Percentiles rank a stretch among this genome's conserved stretches.
These are phyloP conservation scores for Syzygium jambos DNA, from an alignment of 345 rosid genomes.

Conservation along the genomic window DNA sequence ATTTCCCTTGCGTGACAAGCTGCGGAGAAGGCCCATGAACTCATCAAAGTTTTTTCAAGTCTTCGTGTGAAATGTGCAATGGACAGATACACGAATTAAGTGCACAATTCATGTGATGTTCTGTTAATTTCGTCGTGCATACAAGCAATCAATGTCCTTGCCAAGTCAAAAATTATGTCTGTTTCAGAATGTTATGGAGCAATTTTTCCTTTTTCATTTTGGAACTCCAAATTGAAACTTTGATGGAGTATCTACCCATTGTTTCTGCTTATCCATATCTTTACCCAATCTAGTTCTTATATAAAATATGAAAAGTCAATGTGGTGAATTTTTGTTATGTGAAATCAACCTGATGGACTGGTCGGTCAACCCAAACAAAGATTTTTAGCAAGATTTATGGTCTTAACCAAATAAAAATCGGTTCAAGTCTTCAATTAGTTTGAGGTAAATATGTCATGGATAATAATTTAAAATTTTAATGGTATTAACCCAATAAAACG, in stretches of 20 bases:
- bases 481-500: too few relatives aligned
- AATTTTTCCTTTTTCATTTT: background rate
- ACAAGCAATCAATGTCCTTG: background rate
- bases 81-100: background rate
- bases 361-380: background rate
- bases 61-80: background rate
- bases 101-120: background rate
- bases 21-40: too few relatives aligned
- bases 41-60: background rate
- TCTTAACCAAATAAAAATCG: background rate
- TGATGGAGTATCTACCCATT: background rate
- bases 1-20: background rate
- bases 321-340: too few relatives aligned
- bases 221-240: background rate
- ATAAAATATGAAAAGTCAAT: too few relatives aligned
- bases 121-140: background rate
- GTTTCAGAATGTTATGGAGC: background rate
- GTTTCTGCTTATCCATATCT: background rate
- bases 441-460: too few relatives aligned
- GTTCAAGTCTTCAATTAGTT: background rate
- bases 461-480: too few relatives aligned
- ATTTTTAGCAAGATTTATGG: background rate
- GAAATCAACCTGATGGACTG: background rate
- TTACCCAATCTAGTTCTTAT: background rate
- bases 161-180: background rate